These are phyloP conservation scores for Pyrenula massariospora DNA, from an alignment of 495 filamentous ascomycete genomes.

Conservation along the genomic window DNA sequence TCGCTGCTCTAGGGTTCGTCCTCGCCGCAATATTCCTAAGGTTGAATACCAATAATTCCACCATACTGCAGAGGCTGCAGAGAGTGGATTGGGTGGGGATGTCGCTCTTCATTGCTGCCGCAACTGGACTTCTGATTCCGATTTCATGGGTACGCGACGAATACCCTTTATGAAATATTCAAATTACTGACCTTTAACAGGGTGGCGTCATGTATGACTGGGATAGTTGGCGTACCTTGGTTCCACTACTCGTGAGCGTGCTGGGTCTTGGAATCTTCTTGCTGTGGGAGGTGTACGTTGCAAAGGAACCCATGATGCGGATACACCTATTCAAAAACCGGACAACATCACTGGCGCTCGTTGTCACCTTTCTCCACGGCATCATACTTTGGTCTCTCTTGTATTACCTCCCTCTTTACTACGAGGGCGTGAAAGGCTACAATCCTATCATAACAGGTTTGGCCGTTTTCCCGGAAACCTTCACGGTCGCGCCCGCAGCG, in stretches of 20 bases:
- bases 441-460: constrained; percentile 39
- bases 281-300: constrained; percentile 33
- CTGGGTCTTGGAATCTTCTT: constrained; percentile 31
- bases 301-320: constrained; percentile 32
- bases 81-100: constrained; percentile 51
- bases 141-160: constrained; percentile 41
- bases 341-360: constrained; percentile 26
- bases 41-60: constrained; percentile 27
- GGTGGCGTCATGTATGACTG: constrained; percentile 22
- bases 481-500: constrained; percentile 33
- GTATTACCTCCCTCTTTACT: constrained; percentile 49
- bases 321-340: constrained; percentile 33
- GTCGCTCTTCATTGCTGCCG: constrained; percentile 33
- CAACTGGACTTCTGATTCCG: constrained; percentile 11
- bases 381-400: constrained; percentile 33
- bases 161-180: too few relatives aligned
- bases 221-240: constrained; percentile 36
- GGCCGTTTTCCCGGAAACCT: constrained; percentile 44
- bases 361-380: constrained; percentile 41
- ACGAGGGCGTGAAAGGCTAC: constrained; percentile 39
- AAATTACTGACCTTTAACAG: too few relatives aligned
- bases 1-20: constrained; percentile 31
- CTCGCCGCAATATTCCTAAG: constrained; percentile 37
- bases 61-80: constrained; percentile 27
- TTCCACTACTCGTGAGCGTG: constrained; percentile 44